A percentile compares a stretch with the other conserved stretches of the same genome.
Conservation (phyloP, 2,329 filamentous ascomycete species). For the Aspergillus sp. region DNA sequence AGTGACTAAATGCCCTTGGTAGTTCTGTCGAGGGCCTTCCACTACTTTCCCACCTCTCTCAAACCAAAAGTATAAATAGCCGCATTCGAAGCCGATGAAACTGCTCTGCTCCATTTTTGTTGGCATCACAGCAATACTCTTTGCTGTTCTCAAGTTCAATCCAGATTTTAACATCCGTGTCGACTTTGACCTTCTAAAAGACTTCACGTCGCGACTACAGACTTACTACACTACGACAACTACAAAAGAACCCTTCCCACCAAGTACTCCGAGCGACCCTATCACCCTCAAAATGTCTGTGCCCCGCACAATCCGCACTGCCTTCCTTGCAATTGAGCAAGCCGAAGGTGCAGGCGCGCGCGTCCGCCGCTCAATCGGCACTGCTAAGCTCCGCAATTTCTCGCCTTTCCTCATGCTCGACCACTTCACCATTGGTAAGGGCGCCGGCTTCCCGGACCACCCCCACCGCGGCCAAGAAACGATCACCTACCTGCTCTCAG, state of each 20-base stretch:
- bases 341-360: constrained; percentile 83
- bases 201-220: constrained; percentile 16
- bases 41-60: constrained; percentile 16
- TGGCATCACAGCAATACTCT: constrained; percentile 36
- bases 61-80: constrained; percentile 31
- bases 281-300: constrained; percentile 59
- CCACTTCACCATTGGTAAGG: constrained; percentile 77
- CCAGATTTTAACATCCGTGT: constrained; percentile 18
- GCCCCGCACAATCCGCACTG: constrained; percentile 75
- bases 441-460: constrained; percentile 89
- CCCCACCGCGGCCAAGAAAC: constrained; percentile 80
- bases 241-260: constrained; percentile 3
- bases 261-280: constrained; percentile 27
- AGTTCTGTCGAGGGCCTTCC: constrained; percentile 17
- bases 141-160: constrained; percentile 16
- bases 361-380: constrained; percentile 85
- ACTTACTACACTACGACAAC: constrained; percentile 15
- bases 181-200: constrained; percentile 16
- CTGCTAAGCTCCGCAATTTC: constrained; percentile 77
- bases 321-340: constrained; percentile 82
- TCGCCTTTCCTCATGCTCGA: constrained; percentile 96
- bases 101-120: constrained; percentile 37
- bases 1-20: constrained; percentile 25
- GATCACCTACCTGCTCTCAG: constrained; percentile 85
- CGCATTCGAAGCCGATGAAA: constrained; percentile 30